Base-by-base conservation (phyloP, 2,329 filamentous ascomycete genomes). In the Hypocreales sp. region DNA sequence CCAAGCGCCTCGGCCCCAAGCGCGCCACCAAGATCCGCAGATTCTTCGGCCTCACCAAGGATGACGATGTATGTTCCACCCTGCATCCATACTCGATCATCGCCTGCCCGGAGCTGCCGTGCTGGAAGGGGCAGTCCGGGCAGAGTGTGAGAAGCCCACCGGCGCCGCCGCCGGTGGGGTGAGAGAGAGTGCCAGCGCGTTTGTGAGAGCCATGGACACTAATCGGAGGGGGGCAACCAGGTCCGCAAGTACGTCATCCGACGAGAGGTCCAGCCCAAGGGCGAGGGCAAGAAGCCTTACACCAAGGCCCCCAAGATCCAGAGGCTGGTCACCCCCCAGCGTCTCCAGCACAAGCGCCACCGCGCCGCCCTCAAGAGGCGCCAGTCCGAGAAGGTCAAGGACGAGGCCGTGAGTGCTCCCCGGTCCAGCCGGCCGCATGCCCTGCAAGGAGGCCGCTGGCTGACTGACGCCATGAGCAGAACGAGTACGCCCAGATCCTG, bases 251-350 rank as follows among this genome's bases (percentile, higher is more conserved):
- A 93, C 70, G 90, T 98, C 64, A 95, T 98, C 56, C 90, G 90
- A 61, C 90, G 90, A 61, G 90, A 95, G 64, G 77, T 98, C 53
- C 76, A 84, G 69, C 81, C 83, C 58, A 92, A 92, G 79, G 80
- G 78, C 56, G 90, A 95, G 73, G 87, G 84, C 67, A 92, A 90
- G 70, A 79, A 82, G 68, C 66, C 86, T 51, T 95, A 95, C 79
- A 94, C 87, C 79, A 98, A 98, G 82, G 90, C 90, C 52, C 90
- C 90, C 63, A 92, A 87, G 75, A 98, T 98, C 68, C 90, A 98
- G 78, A 83, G 90, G 61, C 83, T 98, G 51, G 84, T 98, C 52
- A 98, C 90, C 55, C 90, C 90, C 61, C 90, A 95, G 71, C 90
- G 90, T 62, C 84, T 98, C 57, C 90, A 98, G 76, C 90, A 93